Evolutionary conservation across 73 alveolate species (phyloP).

Genomic region (Tetrahymena elliotti): DNA sequence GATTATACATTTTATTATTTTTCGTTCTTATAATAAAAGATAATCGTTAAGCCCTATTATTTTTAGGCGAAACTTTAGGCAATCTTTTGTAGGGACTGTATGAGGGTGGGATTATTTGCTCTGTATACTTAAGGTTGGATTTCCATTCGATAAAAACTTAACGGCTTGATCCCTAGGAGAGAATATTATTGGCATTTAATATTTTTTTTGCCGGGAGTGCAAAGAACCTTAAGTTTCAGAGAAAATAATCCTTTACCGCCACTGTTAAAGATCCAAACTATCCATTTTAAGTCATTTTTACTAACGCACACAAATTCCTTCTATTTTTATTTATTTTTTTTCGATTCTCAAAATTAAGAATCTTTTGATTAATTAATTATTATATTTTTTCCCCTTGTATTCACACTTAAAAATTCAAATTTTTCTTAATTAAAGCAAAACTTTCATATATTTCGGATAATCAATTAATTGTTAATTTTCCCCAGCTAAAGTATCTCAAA

Average conservation of each 20-base stretch:
- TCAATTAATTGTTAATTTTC: neutral
- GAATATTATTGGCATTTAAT: neutral
- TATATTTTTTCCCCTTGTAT: neutral
- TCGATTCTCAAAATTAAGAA: neutral
- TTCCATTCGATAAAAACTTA: neutral
- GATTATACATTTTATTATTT: neutral
- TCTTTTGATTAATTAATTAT: neutral
- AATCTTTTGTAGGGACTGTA: neutral
- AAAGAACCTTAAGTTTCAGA: neutral
- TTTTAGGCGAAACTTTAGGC: neutral
- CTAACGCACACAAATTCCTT: neutral
- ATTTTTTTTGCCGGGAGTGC: conserved; percentile 1
- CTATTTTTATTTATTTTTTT: neutral
- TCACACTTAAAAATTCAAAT: neutral
- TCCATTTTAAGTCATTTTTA: neutral
- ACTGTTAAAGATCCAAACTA: neutral
- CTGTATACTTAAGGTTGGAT: neutral
- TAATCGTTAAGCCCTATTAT: neutral
- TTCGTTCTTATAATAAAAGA: neutral
- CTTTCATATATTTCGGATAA: neutral
- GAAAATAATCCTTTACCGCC: neutral
- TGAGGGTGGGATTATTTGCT: conserved; percentile 1
- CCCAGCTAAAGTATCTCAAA: neutral
- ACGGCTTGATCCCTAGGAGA: conserved; percentile 2
- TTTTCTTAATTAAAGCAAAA: neutral